These are phyloP conservation scores for Quercus tomentella DNA, from an alignment of 331 rosid genomes.

Conservation along the genomic window DNA sequence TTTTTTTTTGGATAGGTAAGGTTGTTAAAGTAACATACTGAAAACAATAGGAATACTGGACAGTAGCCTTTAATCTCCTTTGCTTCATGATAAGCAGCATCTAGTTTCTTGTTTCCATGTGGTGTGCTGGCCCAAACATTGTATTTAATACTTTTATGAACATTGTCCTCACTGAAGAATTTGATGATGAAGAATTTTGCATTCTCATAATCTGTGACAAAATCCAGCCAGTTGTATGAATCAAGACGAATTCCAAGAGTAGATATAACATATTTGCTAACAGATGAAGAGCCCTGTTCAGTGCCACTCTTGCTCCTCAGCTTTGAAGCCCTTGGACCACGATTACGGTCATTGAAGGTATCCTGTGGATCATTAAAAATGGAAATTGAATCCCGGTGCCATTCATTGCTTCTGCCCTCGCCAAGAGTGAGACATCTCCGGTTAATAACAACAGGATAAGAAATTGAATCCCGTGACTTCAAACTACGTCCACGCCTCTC, in stretches of 20 bases:
- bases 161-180: slow-evolving; percentile 62
- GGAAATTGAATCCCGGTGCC: slow-evolving; percentile 37
- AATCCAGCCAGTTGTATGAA: slow-evolving; percentile 23
- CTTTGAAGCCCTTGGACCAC: slow-evolving; percentile 57
- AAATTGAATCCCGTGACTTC: no score
- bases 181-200: slow-evolving; percentile 55
- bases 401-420: slow-evolving; percentile 50
- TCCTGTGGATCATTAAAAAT: slow-evolving; percentile 32
- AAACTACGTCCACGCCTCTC: no score
- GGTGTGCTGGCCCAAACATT: slow-evolving; percentile 62
- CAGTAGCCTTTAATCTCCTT: slow-evolving; percentile 35
- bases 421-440: slow-evolving; percentile 29
- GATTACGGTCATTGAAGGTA: slow-evolving; percentile 43
- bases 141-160: slow-evolving; percentile 59
- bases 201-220: slow-evolving; percentile 22
- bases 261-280: slow-evolving; percentile 23
- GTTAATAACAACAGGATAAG: slow-evolving; percentile 38
- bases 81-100: slow-evolving; percentile 53
- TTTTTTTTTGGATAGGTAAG: background rate
- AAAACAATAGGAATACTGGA: slow-evolving; percentile 47
- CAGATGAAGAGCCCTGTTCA: slow-evolving; percentile 32
- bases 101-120: slow-evolving; percentile 64
- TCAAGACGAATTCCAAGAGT: slow-evolving; percentile 35
- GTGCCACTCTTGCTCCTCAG: slow-evolving; percentile 39
- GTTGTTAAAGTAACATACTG: slow-evolving; percentile 29